Percentiles rank a stretch among this genome's conserved stretches.
These are phyloP conservation scores for Sporisorium exsertum DNA, from an alignment of 1,284 basidiomycete genomes.

Conservation along the genomic window DNA sequence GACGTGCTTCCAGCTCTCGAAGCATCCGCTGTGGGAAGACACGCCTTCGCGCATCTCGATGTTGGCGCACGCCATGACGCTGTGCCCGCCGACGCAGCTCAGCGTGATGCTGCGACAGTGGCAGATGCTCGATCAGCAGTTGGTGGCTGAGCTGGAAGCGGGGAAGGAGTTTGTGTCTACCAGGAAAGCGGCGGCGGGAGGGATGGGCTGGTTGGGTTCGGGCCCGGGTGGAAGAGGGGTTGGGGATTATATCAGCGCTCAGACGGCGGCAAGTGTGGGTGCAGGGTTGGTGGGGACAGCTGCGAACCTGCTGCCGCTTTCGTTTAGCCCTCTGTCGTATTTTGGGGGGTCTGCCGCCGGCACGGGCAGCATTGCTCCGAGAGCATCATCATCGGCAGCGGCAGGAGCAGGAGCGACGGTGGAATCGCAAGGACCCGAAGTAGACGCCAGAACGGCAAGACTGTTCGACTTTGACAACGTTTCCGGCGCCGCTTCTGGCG, in stretches of 20 bases:
- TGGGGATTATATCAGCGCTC: conserved; percentile 8
- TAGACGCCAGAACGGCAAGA: conserved; percentile 31
- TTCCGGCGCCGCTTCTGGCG: conserved; percentile 4
- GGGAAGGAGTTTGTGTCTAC: conserved; percentile 24
- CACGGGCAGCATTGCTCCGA: neutral
- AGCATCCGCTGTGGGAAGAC: conserved; percentile 47
- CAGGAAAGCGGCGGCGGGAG: conserved; percentile 12
- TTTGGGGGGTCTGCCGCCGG: conserved; percentile 7
- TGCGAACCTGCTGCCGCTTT: conserved; percentile 30
- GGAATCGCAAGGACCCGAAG: neutral
- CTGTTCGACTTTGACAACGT: conserved; percentile 48
- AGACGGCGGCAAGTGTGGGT: conserved; percentile 21
- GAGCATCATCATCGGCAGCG: neutral
- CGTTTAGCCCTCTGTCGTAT: conserved; percentile 31
- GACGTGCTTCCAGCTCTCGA: conserved; percentile 37
- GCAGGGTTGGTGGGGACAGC: conserved; percentile 31
- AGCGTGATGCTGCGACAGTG: conserved; percentile 31
- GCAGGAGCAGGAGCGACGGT: neutral
- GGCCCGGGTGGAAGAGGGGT: neutral
- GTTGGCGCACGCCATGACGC: conserved; percentile 31
- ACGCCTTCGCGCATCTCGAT: conserved; percentile 30
- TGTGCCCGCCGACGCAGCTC: conserved; percentile 33
- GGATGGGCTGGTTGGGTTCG: neutral
- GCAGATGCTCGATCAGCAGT: conserved; percentile 24
- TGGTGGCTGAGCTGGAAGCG: conserved; percentile 19